Evolutionary conservation across 768 basidiomycete species (phyloP).

Genomic region (Russula sp.): DNA sequence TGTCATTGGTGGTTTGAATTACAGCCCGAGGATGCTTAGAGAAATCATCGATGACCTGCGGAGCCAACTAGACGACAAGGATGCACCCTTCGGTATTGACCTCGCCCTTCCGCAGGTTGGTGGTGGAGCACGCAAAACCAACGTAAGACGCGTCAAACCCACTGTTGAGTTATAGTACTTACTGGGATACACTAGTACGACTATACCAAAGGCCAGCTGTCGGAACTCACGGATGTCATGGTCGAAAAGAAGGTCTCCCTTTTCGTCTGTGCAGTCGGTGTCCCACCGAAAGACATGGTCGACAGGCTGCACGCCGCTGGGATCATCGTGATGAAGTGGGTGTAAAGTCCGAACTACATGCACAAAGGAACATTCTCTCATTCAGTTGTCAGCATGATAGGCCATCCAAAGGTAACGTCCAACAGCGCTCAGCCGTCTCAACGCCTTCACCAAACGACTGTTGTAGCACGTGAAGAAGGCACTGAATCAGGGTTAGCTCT

Average conservation of each 20-base stretch:
- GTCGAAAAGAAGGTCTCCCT: conserved; percentile 65
- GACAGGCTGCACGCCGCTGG: conserved; percentile 75
- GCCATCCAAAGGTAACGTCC: conserved; percentile 65
- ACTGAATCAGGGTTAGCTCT: conserved; percentile 53
- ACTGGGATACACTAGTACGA: conserved; percentile 40
- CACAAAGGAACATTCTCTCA: not conserved
- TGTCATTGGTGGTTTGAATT: conserved; percentile 78
- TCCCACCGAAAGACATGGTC: conserved; percentile 77
- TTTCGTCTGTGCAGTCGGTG: conserved; percentile 81
- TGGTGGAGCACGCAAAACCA: conserved; percentile 78
- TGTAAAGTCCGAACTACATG: conserved; percentile 16
- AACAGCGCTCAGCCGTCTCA: conserved; percentile 1
- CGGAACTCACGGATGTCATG: conserved; percentile 73
- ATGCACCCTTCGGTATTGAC: conserved; percentile 78
- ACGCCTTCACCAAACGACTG: not conserved
- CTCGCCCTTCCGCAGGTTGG: conserved; percentile 79
- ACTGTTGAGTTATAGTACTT: not conserved
- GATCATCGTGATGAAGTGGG: conserved; percentile 82
- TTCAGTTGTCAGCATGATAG: conserved; percentile 55
- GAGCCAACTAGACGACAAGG: conserved; percentile 63
- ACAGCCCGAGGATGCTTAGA: conserved; percentile 65
- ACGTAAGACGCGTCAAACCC: conserved; percentile 34
- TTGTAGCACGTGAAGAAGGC: conserved; percentile 66
- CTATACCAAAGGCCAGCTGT: conserved; percentile 73
- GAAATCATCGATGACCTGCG: conserved; percentile 68